These are phyloP conservation scores for Peronosclerospora sorghi DNA, from an alignment of 352 stramenopile genomes.

Conservation along the genomic window DNA sequence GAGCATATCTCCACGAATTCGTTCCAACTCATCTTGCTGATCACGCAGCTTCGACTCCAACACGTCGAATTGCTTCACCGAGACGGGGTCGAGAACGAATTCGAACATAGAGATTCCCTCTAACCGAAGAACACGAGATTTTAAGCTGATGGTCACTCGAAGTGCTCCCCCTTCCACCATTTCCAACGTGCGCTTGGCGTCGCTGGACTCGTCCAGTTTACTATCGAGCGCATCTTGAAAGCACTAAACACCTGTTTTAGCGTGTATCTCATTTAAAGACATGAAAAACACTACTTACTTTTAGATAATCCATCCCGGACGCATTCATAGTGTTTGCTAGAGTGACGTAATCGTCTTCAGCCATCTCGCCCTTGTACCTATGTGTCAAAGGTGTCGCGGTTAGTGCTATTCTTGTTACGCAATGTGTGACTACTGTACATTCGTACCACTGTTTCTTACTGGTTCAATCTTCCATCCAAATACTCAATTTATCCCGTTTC, in stretches of 20 bases:
- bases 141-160: slow-evolving; percentile 1
- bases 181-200: no score
- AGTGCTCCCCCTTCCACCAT: background rate
- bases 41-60: no score
- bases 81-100: slow-evolving; percentile 10
- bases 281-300: slow-evolving; percentile 3
- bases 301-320: slow-evolving; percentile 1
- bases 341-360: slow-evolving; percentile 4
- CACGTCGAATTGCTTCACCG: slow-evolving; percentile 9
- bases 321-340: slow-evolving; percentile 6
- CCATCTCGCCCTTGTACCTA: slow-evolving; percentile 11
- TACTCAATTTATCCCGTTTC: no score
- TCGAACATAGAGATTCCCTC: background rate
- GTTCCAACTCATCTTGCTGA: no score
- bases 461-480: no score
- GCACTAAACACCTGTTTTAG: slow-evolving; percentile 7
- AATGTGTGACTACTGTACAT: no score
- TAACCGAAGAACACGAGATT: slow-evolving; percentile 2
- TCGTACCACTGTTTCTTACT: slow-evolving; percentile 14
- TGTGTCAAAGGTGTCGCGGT: background rate
- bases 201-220: no score
- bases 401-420: background rate
- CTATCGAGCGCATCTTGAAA: no score
- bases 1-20: no score
- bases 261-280: background rate